These are phyloP conservation scores for Rhytidiadelphus loreus DNA, from an alignment of 225 moss, liverwort and hornwort genomes.

Conservation along the genomic window DNA sequence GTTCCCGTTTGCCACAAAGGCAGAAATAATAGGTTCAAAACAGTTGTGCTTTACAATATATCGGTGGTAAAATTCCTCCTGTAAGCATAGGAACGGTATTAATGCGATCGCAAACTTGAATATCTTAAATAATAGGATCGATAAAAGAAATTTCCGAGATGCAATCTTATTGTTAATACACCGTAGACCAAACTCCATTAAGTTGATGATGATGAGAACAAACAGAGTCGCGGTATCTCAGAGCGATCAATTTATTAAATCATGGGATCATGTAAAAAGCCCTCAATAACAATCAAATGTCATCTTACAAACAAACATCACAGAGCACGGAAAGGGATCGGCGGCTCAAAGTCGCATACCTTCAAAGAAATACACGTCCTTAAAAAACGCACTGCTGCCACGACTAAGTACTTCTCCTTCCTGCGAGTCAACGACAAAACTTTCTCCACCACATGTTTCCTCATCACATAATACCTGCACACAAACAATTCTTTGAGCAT, in stretches of 20 bases:
- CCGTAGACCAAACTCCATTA: not conserved
- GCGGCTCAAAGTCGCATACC: conserved; percentile 24
- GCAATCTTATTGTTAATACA: not conserved
- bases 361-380: conserved; percentile 88
- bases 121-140: not conserved
- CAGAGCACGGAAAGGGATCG: not conserved
- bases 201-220: not conserved
- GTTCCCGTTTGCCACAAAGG: conserved; percentile 85
- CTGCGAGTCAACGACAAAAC: conserved; percentile 80
- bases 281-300: not conserved
- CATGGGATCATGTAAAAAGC: not conserved
- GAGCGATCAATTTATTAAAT: not conserved
- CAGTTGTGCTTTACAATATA: conserved; percentile 90
- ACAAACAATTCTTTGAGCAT: not conserved
- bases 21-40: conserved; percentile 76
- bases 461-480: conserved; percentile 91
- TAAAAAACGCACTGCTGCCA: conserved; percentile 92
- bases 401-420: conserved; percentile 94
- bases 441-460: conserved; percentile 86
- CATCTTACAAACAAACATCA: not conserved
- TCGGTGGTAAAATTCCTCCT: conserved; percentile 94
- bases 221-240: not conserved
- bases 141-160: not conserved
- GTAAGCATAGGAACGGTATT: conserved; percentile 2
- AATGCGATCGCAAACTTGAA: not conserved